Base-by-base conservation (phyloP, 305 asterid genomes). In the Rubia balearica region DNA sequence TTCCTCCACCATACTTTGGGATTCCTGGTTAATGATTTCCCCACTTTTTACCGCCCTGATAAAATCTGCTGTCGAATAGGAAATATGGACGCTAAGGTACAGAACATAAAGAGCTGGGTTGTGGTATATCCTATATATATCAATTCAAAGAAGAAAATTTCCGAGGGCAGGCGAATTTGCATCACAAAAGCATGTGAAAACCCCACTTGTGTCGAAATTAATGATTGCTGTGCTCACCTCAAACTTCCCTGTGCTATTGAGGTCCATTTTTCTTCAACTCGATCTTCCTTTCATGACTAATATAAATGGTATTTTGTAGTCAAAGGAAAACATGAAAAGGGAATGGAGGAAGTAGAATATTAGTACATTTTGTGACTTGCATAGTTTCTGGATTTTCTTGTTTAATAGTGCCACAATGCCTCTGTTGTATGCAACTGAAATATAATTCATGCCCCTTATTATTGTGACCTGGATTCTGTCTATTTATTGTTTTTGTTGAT, bases 141-240 rank as follows among this genome's bases (percentile, higher is more conserved):
- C 42, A 90, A 90, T 77, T 85, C 95, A 27, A 90, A 90, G 87
- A 88, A 90, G 76, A 88, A 88, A 53, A 79, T 90, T n/a, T 92
- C 90, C 3, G 92, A 90, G 80, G 96, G 95, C 49, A 86, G 96
- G 60, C 76, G 92, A 76, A 90, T 90, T 75, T 80, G 77, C 27
- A 83, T 76, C 60, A 78, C 75, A 69, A 90, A 87, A 83, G 90
- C 96, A 2, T 88, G 92, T 75, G 95, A 90, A 77, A 86, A 86
- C 74, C 96, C 96, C 59, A 88, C 92, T 27, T 80, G 85, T 71
- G 68, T 71, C 42, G 92, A 90, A 86, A 90, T 88, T 70, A 73
- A 78, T 74, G 95, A 90, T 83, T 88, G 95, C 71, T 90, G 96
- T 70, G 70, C 69, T 55, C 81, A 86, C 80, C 90, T 90, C 69